These are phyloP conservation scores for Aspergillus sergii DNA, from an alignment of 2,329 filamentous ascomycete genomes.

Conservation along the genomic window DNA sequence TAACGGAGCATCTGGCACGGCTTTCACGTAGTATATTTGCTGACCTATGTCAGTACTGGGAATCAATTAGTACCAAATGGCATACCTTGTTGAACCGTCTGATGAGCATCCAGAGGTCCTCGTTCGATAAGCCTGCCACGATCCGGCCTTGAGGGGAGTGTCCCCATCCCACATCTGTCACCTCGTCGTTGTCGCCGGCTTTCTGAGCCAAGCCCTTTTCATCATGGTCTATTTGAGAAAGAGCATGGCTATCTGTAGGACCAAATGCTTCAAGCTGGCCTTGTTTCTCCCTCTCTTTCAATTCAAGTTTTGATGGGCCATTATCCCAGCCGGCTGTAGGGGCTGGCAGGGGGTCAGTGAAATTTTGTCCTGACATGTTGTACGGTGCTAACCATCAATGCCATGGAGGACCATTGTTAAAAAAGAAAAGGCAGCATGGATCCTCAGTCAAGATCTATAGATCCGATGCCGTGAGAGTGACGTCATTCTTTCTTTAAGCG, in stretches of 20 bases:
- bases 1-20: conserved; percentile 60
- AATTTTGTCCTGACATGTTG: background rate
- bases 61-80: background rate
- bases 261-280: background rate
- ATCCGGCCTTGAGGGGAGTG: conserved; percentile 10
- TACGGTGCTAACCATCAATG: background rate
- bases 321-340: conserved; percentile 3
- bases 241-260: conserved; percentile 22
- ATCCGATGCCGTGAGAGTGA: background rate
- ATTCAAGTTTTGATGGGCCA: background rate
- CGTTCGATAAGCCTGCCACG: conserved; percentile 57
- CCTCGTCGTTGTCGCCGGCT: conserved; percentile 13
- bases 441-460: background rate
- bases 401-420: background rate
- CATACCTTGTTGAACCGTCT: conserved; percentile 72
- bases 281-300: background rate
- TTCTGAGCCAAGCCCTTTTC: conserved; percentile 22
- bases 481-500: background rate
- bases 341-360: background rate
- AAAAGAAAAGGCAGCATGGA: background rate
- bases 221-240: conserved; percentile 18
- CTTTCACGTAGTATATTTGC: conserved; percentile 73
- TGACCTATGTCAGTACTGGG: conserved; percentile 32
- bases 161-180: conserved; percentile 20
- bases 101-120: conserved; percentile 72